These are phyloP conservation scores for Adansonia digitata DNA, from an alignment of 345 rosid species.

Conservation along the genomic window DNA sequence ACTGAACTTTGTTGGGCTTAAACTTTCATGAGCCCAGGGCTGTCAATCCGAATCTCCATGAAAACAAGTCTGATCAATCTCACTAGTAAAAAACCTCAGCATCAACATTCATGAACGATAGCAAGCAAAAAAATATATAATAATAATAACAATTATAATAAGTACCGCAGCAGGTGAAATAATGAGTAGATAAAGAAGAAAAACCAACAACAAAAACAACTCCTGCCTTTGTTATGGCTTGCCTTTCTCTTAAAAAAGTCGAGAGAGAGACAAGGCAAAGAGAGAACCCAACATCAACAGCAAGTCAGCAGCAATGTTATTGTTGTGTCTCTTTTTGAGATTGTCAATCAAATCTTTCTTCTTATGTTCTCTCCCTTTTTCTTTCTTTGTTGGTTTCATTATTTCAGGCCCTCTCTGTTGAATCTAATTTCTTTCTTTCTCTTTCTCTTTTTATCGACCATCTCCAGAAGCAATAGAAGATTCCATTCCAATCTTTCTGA, in stretches of 20 bases:
- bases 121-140: background rate
- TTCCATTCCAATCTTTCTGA: background rate
- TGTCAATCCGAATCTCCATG: background rate
- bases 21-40: background rate
- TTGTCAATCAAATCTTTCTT: slow-evolving; percentile 8
- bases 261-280: too few species aligned
- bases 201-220: background rate
- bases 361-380: background rate
- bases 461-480: background rate
- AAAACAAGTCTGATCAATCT: background rate
- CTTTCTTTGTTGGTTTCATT: background rate
- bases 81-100: background rate
- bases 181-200: background rate
- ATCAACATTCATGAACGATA: slow-evolving; percentile 1
- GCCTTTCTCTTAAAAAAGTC: too few species aligned
- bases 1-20: too few species aligned
- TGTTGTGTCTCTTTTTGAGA: background rate
- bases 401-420: background rate
- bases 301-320: background rate
- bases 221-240: too few species aligned
- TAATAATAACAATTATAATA: too few species aligned
- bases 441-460: background rate
- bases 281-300: background rate
- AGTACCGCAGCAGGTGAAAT: slow-evolving; percentile 7
- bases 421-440: background rate